Conservation (phyloP, 148 eudicot species). For the Talinum fruticosum region DNA sequence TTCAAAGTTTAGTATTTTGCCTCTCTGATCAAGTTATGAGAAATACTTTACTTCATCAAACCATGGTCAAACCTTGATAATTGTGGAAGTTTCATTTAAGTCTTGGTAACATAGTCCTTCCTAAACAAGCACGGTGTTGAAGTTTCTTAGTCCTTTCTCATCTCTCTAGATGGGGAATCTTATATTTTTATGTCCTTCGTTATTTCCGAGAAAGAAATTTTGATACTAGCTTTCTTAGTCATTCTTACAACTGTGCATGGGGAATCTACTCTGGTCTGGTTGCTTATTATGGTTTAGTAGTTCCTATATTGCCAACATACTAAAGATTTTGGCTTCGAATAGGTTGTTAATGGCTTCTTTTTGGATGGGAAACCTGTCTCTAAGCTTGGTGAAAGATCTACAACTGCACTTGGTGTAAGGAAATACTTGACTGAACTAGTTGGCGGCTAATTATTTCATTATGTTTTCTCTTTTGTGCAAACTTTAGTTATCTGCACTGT, state of each 20-base stretch:
- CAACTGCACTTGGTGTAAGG: conserved; percentile 95
- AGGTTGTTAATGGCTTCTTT: conserved; percentile 98
- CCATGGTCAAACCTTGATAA: too few species aligned
- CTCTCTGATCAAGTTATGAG: not conserved
- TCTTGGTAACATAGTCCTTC: too few species aligned
- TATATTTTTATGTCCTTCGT: not conserved
- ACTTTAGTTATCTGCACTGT: conserved; percentile 14
- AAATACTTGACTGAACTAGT: conserved; percentile 17
- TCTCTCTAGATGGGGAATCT: not conserved
- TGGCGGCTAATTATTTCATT: not conserved
- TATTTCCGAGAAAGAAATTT: not conserved
- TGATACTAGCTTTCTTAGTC: conserved; percentile 2
- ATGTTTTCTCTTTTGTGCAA: conserved; percentile 7
- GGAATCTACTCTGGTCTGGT: not conserved
- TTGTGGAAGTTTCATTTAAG: too few species aligned
- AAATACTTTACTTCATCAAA: not conserved
- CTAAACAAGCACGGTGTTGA: not conserved
- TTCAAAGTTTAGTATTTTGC: not conserved
- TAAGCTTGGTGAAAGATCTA: conserved; percentile 32
- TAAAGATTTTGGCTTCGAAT: conserved; percentile 13
- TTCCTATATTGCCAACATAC: conserved; percentile 1
- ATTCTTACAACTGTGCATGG: not conserved
- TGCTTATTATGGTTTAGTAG: not conserved
- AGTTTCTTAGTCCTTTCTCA: not conserved
- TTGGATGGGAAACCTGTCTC: conserved; percentile 68